Evolutionary conservation across 2,329 filamentous ascomycete genomes (phyloP).

Genomic region (Pyricularia sp.): DNA sequence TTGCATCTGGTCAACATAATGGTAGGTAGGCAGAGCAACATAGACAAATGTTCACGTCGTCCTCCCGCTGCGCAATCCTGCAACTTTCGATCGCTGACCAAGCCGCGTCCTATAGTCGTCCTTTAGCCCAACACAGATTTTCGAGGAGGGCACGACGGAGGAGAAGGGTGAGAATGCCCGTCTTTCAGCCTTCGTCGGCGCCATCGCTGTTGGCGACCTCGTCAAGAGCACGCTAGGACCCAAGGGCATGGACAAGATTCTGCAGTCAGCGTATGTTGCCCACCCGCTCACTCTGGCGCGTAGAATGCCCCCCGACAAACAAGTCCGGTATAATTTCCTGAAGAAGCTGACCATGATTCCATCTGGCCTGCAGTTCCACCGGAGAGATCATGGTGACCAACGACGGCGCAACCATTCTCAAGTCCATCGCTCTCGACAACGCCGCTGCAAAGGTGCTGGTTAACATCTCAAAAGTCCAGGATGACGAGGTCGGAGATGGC

Average conservation of each 20-base stretch:
- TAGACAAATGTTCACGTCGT: not conserved
- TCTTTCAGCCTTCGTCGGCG: conserved; percentile 95
- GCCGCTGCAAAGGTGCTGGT: conserved; percentile 96
- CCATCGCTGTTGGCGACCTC: conserved; percentile 93
- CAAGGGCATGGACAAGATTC: conserved; percentile 98
- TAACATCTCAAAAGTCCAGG: conserved; percentile 98
- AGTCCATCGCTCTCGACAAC: conserved; percentile 97
- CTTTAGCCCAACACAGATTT: conserved; percentile 93
- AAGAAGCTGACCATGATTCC: conserved; percentile 7
- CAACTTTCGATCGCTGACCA: not conserved
- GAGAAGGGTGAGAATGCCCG: conserved; percentile 99
- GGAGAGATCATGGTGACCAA: conserved; percentile 98
- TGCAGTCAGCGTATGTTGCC: conserved; percentile 67
- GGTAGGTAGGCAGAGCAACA: not conserved
- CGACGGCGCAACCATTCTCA: conserved; percentile 95
- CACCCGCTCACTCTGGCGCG: not conserved
- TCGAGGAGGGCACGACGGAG: conserved; percentile 91
- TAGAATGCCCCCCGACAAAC: not conserved
- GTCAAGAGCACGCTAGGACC: conserved; percentile 96
- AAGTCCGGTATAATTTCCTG: not conserved
- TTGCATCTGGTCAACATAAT: not conserved
- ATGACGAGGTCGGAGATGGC: conserved; percentile 96
- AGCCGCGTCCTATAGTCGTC: conserved; percentile 30
- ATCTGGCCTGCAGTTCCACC: conserved; percentile 56
- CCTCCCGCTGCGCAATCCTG: not conserved